phyloP scores from a whole-genome alignment of 2,329 filamentous ascomycete genomes.

The Aspergillus hortae region DNA sequence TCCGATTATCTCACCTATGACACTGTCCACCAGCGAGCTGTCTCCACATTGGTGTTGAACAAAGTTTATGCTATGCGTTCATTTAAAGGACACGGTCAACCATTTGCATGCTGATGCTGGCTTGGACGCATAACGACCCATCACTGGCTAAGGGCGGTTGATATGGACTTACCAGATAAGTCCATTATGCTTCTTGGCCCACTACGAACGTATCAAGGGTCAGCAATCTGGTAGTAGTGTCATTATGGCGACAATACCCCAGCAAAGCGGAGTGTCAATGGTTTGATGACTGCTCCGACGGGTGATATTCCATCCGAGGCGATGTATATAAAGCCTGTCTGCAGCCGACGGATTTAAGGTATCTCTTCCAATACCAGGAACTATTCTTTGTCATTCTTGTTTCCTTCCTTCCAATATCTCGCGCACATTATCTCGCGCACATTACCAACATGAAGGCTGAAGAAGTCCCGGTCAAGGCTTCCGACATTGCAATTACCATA shows the following conservation, averaged over 20 bases:
- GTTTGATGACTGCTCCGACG: not conserved
- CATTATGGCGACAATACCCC: not conserved
- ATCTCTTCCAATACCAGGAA: not conserved
- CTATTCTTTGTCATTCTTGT: not conserved
- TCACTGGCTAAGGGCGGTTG: not conserved
- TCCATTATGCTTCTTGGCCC: not conserved
- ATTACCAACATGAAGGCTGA: constrained; percentile 10
- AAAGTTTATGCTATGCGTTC: not conserved
- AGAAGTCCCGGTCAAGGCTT: constrained; percentile 5
- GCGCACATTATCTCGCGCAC: too few relatives aligned
- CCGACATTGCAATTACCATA: constrained; percentile 28
- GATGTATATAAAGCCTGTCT: constrained; percentile 1
- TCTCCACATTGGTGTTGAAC: not conserved
- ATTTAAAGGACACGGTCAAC: not conserved
- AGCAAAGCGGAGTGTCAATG: not conserved
- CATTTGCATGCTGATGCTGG: not conserved
- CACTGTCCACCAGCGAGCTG: not conserved
- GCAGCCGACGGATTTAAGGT: not conserved
- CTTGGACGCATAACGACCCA: not conserved
- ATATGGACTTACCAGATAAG: not conserved
- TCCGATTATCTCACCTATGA: not conserved
- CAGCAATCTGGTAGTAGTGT: not conserved
- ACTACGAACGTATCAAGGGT: not conserved
- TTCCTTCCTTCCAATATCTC: not conserved
- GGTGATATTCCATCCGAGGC: not conserved